A percentile compares a stretch with the other conserved stretches of the same genome.
Evolutionary conservation across 345 rosid species (phyloP).

Genomic region (Pseudoturritis turrita): DNA sequence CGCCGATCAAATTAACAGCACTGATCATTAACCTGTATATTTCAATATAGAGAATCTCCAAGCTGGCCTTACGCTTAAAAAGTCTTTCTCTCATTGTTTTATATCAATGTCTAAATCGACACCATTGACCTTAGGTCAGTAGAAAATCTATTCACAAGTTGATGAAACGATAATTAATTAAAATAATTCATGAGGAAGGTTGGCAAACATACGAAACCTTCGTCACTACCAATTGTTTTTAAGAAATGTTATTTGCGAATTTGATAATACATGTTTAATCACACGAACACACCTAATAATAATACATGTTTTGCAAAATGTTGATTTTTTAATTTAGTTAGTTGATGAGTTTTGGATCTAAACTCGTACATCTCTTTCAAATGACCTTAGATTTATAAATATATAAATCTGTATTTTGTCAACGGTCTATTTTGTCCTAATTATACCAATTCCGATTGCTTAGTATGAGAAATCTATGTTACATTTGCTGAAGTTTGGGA

Average conservation of each 20-base stretch:
- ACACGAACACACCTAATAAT: neutral
- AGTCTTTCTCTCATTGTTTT: slow-evolving; percentile 5
- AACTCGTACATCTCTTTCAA: no score
- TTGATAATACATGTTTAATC: neutral
- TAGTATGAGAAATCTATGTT: no score
- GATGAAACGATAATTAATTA: neutral
- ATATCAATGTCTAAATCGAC: slow-evolving; percentile 4
- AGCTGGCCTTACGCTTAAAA: neutral
- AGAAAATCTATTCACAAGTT: slow-evolving; percentile 6
- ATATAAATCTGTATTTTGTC: neutral
- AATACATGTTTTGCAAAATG: neutral
- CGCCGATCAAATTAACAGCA: neutral
- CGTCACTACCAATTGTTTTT: neutral
- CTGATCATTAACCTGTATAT: neutral
- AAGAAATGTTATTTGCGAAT: neutral
- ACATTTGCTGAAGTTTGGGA: no score
- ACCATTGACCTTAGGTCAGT: slow-evolving; percentile 7
- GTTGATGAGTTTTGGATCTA: no score
- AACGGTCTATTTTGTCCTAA: neutral
- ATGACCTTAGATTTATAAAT: no score
- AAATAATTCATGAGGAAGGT: neutral
- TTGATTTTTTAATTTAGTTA: no score
- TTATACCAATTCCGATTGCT: neutral
- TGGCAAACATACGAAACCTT: neutral
- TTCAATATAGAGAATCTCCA: neutral